phyloP scores from a whole-genome alignment of 306 rosid species.

The Datisca glomerata region DNA sequence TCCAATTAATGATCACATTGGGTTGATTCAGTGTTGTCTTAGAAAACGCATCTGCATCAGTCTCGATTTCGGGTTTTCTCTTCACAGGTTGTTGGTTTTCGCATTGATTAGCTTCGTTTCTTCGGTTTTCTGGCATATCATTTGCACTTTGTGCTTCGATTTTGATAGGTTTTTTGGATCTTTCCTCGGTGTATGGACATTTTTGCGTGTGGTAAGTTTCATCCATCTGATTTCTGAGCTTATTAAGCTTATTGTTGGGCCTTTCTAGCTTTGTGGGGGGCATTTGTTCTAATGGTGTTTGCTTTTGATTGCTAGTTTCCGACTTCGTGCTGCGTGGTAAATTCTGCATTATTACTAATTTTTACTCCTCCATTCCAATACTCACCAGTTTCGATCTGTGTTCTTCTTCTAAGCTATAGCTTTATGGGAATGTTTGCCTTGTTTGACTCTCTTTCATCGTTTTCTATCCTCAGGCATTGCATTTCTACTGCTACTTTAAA shows the following conservation, averaged over 20 bases:
- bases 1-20: neutral
- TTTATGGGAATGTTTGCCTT: too few relatives aligned
- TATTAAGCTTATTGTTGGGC: neutral
- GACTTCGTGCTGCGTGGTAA: neutral
- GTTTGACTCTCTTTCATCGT: too few relatives aligned
- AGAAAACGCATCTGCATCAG: conserved; percentile 5
- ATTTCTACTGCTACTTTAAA: too few relatives aligned
- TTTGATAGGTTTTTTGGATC: neutral
- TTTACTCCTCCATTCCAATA: neutral
- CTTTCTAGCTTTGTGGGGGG: neutral
- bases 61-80: conserved; percentile 10
- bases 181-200: neutral
- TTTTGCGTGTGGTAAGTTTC: conserved; percentile 4
- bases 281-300: neutral
- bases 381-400: neutral
- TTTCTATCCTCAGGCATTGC: too few relatives aligned
- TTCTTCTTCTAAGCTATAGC: neutral
- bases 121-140: conserved; percentile 1
- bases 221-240: conserved; percentile 3
- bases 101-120: neutral
- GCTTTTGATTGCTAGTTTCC: conserved; percentile 1
- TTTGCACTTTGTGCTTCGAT: conserved; percentile 1
- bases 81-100: neutral
- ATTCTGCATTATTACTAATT: neutral
- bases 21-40: conserved; percentile 1